Conservation (phyloP, 169 alveolate species). For the Plasmodium knowlesi region DNA sequence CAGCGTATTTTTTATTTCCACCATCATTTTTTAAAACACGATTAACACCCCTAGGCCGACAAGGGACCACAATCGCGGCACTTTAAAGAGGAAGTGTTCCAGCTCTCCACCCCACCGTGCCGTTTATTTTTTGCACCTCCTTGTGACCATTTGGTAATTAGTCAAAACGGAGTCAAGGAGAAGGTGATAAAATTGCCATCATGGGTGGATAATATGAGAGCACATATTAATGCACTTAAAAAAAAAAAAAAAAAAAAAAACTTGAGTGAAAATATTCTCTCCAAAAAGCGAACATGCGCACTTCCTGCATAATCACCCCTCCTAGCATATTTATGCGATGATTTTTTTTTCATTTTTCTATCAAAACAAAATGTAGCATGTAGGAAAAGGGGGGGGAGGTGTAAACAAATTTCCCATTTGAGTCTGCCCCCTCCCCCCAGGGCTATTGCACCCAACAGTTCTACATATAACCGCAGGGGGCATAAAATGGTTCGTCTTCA, state of each 20-base stretch:
- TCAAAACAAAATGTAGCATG: not conserved
- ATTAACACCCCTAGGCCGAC: not conserved
- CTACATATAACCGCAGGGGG: not conserved
- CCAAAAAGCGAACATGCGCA: not conserved
- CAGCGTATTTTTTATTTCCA: not conserved
- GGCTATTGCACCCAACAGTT: not conserved
- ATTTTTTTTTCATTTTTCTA: not conserved
- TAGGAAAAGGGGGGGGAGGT: not conserved
- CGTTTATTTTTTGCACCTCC: not conserved
- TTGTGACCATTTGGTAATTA: not conserved
- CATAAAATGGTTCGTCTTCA: not conserved
- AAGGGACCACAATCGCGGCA: not conserved
- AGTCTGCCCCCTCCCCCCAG: not conserved
- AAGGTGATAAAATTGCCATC: not conserved
- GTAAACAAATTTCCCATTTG: not conserved
- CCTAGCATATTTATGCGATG: not conserved
- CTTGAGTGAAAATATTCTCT: not conserved
- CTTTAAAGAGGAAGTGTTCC: not conserved
- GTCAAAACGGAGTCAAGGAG: not conserved
- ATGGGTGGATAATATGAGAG: not conserved
- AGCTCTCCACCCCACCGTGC: not conserved
- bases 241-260: not conserved
- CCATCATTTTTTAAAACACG: not conserved
- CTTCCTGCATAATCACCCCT: not conserved
- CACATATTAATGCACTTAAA: not conserved